A percentile compares a stretch with the other conserved stretches of the same genome.
Conservation (phyloP, 495 filamentous ascomycete species). For the Trichodelitschia bisporula region DNA sequence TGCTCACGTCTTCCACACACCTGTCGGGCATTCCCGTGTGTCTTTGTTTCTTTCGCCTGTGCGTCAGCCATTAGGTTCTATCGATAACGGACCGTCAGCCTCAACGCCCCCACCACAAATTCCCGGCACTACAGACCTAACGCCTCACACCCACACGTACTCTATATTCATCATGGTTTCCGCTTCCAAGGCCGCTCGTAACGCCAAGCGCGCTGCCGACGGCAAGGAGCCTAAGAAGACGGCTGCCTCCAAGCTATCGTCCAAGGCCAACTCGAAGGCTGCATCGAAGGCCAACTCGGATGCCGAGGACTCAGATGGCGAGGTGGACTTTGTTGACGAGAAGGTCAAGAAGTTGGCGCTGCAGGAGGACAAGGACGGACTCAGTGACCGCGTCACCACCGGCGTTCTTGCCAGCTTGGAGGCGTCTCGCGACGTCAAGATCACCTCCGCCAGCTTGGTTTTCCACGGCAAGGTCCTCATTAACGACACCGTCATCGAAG, state of each 20-base stretch:
- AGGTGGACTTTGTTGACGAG: slow-evolving; percentile 43
- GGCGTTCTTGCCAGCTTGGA: slow-evolving; percentile 76
- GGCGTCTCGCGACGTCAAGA: slow-evolving; percentile 80
- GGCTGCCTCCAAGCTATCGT: slow-evolving; percentile 33
- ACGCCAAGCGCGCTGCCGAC: slow-evolving; percentile 78
- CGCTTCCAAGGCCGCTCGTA: slow-evolving; percentile 88
- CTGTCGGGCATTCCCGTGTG: too few species aligned
- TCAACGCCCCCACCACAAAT: too few species aligned
- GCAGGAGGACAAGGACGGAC: slow-evolving; percentile 86
- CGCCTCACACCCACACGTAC: too few species aligned
- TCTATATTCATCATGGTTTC: slow-evolving; percentile 43
- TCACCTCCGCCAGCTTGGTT: slow-evolving; percentile 74
- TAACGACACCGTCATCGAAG: slow-evolving; percentile 74
- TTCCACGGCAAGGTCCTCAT: slow-evolving; percentile 97
- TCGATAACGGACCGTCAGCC: too few species aligned
- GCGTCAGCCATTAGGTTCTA: too few species aligned
- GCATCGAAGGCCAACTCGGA: slow-evolving; percentile 22
- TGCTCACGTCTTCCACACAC: too few species aligned
- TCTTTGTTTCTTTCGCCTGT: too few species aligned
- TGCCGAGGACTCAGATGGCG: slow-evolving; percentile 41
- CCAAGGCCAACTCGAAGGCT: slow-evolving; percentile 36
- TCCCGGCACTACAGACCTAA: too few species aligned
- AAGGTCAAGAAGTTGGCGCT: slow-evolving; percentile 58
- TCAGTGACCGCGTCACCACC: slow-evolving; percentile 95
- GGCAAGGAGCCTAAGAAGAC: slow-evolving; percentile 23